Evolutionary conservation across 305 asterid species (phyloP), one percentile per base, ranked within the genome.

Genomic region (Fraxinus paxiana): DNA sequence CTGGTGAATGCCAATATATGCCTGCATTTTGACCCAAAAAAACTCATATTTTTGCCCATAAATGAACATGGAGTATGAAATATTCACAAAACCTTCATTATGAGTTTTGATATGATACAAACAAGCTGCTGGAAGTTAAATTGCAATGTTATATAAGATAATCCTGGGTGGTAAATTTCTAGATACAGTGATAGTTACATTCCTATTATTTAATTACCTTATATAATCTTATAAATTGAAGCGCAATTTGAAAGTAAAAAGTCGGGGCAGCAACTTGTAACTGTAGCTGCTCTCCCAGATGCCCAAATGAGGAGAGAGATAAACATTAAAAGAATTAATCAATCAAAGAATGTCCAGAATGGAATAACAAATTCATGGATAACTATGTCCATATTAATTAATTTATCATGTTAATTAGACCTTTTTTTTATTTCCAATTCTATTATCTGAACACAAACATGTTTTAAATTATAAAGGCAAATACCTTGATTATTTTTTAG

Each of bases 1-100:
- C 87, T 88, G 93, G 90, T 95, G 99, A 84, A 95, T 95, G 69
- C 98, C 97, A 82, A 78, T 78, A 90, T 93, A 95, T 83, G 99
- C 97, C 99, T 95, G 92, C 85, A 82, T 75, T 43, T 80, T 51
- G 41, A 79, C 84, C 63, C 26, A 75, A 59, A 65, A 33, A 33
- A 33, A 33, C 5, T 38, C 63, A n/a, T 46, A 18, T 5, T 78
- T 83, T 46, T 78, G 73, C 77, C 20, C 59, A 10, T 61, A 79
- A 72, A 26, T 24, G 56, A 76, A 18, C 67, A 81, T 77, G 15
- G 8, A 46, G 18, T 41, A 74, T 34, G 38, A 34, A 34, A 34
- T 34, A 5, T 34, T 34, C 38, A 34, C 7, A 34, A 34, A 34
- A 34, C 38, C 34, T 17, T 20, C 20, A 6, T 33, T 33, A 35